Base-by-base conservation (phyloP, 768 basidiomycete species). In the Fibroporia radiculosa region DNA sequence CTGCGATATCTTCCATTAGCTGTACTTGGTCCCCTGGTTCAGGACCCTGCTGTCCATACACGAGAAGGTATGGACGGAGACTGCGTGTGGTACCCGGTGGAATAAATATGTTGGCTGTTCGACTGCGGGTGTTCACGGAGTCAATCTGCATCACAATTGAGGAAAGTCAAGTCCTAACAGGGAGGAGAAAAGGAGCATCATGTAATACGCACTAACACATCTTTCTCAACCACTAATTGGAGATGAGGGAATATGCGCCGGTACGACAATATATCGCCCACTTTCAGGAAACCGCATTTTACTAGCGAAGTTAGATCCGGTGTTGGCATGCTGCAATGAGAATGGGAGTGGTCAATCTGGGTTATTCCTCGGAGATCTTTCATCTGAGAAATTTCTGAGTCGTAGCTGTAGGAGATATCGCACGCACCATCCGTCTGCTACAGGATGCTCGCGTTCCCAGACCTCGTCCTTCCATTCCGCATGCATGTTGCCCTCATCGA, bases 391-490 rank as follows among this genome's bases (percentile, higher is more conserved):
- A 11, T 18, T 18, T 37, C 36, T 37, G 36, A 18, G 8, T 8
- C 8, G 12, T 8, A 11, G 36, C 36, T 11, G 8, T 8, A 11
- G 20, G 36, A 12, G 19, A 11, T 19, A 13, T n/a, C n/a, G 11
- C 18, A 26, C 34, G 22, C 31, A 45, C 34, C 40, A 27, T n/a
- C 14, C 41, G 35, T 28, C 37, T 16, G 12, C 23, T 20, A 41
- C 47, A 41, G 29, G 56, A 43, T 77, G 71, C 4, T 73, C 70
- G 29, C 58, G 60, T 38, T 70, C 69, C 80, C 80, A 82, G 26
- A 66, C 69, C 26, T 80, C 75, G 53, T 82, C 80, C 54, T 82
- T 82, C 77, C 78, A 80, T 29, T 74, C 68, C 11, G 72, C 78
- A 24, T 75, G 70, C 26, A 77, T 44, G 6, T 62, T 68, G 1